Evolutionary conservation across 129 eudicot genomes (phyloP).

Genomic region (Dittrichia graveolens): DNA sequence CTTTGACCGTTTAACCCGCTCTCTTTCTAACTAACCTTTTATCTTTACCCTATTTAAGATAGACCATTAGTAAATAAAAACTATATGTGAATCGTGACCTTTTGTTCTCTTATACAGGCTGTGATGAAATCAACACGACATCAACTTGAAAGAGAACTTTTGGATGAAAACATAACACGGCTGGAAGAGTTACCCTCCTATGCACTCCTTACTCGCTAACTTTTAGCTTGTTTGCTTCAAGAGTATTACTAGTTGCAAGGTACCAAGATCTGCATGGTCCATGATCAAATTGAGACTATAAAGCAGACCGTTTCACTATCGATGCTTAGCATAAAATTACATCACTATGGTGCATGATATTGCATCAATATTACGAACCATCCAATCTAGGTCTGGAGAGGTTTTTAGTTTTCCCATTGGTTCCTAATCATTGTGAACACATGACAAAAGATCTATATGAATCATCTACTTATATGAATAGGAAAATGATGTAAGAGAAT

Average conservation of each 20-base stretch:
- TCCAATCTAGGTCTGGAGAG: not conserved
- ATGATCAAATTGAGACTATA: conserved; percentile 24
- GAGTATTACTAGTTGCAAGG: conserved; percentile 20
- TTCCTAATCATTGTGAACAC: conserved; percentile 9
- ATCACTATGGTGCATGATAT: conserved; percentile 13
- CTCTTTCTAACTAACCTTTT: too few relatives aligned
- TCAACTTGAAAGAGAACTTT: conserved; percentile 86
- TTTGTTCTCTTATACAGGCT: conserved; percentile 44
- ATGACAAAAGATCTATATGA: conserved; percentile 27
- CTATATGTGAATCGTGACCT: not conserved
- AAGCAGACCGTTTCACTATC: conserved; percentile 8
- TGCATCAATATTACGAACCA: not conserved
- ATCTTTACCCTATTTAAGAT: too few relatives aligned
- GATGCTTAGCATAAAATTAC: conserved; percentile 27
- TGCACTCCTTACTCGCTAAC: conserved; percentile 59
- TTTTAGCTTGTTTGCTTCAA: conserved; percentile 27
- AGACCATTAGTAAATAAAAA: too few relatives aligned
- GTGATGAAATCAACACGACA: conserved; percentile 98
- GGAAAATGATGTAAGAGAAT: conserved; percentile 16
- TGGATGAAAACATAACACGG: conserved; percentile 66
- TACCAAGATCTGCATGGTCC: conserved; percentile 17
- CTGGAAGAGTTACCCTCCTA: conserved; percentile 93
- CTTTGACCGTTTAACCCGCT: too few relatives aligned
- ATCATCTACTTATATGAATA: conserved; percentile 24
- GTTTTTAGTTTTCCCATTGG: conserved; percentile 4